phyloP scores from a whole-genome alignment of 495 filamentous ascomycete species.

The Xylaria grammica region DNA sequence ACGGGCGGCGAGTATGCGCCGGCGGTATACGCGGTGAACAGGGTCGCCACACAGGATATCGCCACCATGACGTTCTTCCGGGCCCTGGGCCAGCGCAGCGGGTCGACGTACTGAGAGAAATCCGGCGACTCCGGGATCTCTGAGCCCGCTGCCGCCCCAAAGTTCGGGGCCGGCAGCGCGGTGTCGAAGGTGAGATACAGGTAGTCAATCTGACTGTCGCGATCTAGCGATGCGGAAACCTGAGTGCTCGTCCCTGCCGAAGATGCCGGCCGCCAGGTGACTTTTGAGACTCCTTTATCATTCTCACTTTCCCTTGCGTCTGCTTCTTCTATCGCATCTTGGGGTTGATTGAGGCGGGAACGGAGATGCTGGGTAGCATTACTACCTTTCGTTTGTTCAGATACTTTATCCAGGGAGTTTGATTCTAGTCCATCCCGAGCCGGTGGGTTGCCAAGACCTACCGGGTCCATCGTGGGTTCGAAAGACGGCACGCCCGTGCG shows the following conservation, averaged over 20 bases:
- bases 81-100: constrained; percentile 72
- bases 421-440: not conserved
- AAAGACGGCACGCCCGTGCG: not conserved
- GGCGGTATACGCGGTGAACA: constrained; percentile 79
- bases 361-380: not conserved
- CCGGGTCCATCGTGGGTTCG: constrained; percentile 2
- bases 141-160: constrained; percentile 36
- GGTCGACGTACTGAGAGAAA: constrained; percentile 70
- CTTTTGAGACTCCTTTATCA: not conserved
- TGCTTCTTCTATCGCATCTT: not conserved
- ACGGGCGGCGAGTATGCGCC: constrained; percentile 78
- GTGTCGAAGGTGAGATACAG: constrained; percentile 79
- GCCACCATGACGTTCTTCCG: constrained; percentile 76
- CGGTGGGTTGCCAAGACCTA: constrained; percentile 1
- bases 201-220: constrained; percentile 56
- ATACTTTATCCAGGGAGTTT: not conserved
- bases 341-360: not conserved
- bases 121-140: constrained; percentile 63
- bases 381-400: not conserved
- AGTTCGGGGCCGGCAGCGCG: constrained; percentile 62
- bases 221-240: constrained; percentile 12
- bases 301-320: not conserved
- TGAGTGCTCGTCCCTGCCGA: not conserved
- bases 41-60: constrained; percentile 76
- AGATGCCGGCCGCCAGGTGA: not conserved